Evolutionary conservation across 23 red algal species (phyloP), one percentile per base, ranked within the genome.

Genomic region (Porphyridium purpureum): DNA sequence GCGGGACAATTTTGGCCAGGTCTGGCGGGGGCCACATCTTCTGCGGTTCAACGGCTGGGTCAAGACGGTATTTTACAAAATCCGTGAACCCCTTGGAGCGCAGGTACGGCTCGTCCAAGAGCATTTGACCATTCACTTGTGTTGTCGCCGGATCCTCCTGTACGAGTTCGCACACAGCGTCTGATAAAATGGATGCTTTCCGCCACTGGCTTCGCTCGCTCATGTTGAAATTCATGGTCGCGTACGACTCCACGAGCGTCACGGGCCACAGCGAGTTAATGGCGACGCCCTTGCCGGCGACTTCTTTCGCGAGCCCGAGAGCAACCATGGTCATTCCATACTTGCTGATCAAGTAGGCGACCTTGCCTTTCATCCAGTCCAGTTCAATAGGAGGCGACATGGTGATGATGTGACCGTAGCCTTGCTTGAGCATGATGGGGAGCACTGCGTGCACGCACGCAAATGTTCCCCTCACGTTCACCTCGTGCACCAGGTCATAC

Each of bases 241-340:
- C 90, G 63, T 57, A 98, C 46, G 69, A 79, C 65, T 98, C 90
- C 27, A 98, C 70, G 53, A 98, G 54, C 31, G 90, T 98, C 23
- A 68, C 75, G 1, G 90, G 90, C 90, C 90, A 98, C 24, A 98
- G 59, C 28, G 90, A 78, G 47, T 84, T 83, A 25, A 82, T 60
- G 29, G 61, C 41, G 11, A 98, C 63, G 44, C 81, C 81, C 9
- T 59, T 82, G 26, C 71, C 74, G n/a, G 20, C 32, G 5, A 98
- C 35, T 55, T 98, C 90, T 29, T 63, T 59, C 3, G 67, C 79
- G 25, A 86, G 46, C 1, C 90, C 90, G 56, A 74, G 66, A 8
- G 80, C 90, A 7, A 98, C 57, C 61, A 98, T 85, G 35, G 90
- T 98, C 90, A 98, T 98, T 24, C 90, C 90, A 55, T 57, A 98